Conservation (phyloP, 2,329 filamentous ascomycete species). For the Fusarium brevicatenulatum region DNA sequence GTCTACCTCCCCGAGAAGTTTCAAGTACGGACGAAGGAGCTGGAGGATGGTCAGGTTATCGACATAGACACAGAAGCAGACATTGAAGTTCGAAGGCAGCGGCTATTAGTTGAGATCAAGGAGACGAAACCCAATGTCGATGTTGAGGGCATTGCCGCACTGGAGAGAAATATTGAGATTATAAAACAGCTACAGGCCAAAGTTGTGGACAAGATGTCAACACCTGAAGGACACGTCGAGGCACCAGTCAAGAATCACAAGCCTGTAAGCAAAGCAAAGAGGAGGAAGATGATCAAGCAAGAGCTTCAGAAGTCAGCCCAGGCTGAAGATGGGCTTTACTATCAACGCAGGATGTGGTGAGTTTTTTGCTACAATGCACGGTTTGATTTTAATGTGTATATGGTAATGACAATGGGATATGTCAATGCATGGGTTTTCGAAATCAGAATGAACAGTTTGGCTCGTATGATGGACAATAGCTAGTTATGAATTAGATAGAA, state of each 20-base stretch:
- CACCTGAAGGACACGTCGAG: slow-evolving; percentile 49
- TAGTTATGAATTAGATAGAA: background rate
- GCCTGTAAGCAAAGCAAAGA: slow-evolving; percentile 62
- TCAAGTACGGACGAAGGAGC: slow-evolving; percentile 56
- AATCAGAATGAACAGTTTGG: slow-evolving; percentile 5
- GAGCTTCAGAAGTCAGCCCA: slow-evolving; percentile 62
- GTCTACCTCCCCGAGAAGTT: slow-evolving; percentile 64
- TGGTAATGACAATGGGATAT: slow-evolving; percentile 18
- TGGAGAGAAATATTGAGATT: slow-evolving; percentile 46
- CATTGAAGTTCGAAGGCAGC: slow-evolving; percentile 43
- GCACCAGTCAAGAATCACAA: slow-evolving; percentile 54
- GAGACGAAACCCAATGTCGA: slow-evolving; percentile 43
- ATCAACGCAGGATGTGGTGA: slow-evolving; percentile 66
- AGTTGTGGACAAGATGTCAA: slow-evolving; percentile 48
- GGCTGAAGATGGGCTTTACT: slow-evolving; percentile 59
- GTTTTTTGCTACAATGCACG: background rate
- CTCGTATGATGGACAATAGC: background rate
- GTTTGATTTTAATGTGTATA: slow-evolving; percentile 5
- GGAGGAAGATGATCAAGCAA: slow-evolving; percentile 67
- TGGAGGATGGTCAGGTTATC: slow-evolving; percentile 59
- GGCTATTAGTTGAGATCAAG: slow-evolving; percentile 50
- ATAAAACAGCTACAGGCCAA: slow-evolving; percentile 48
- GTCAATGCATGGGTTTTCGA: background rate
- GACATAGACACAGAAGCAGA: slow-evolving; percentile 51
- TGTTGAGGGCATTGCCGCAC: slow-evolving; percentile 25